phyloP scores from a whole-genome alignment of 2,329 filamentous ascomycete genomes.

The Zymoseptoria passerinii region DNA sequence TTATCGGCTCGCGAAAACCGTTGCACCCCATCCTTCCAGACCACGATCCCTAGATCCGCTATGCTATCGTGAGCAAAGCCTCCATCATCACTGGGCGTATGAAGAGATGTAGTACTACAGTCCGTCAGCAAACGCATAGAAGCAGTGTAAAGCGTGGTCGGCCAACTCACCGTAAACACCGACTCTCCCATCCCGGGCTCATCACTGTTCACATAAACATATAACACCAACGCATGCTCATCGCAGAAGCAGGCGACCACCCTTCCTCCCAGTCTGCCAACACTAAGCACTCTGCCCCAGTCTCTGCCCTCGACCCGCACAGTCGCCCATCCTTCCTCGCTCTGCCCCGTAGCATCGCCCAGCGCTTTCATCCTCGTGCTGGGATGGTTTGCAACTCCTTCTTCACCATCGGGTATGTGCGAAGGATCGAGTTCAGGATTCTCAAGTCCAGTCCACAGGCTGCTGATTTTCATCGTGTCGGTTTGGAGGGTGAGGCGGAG shows the following conservation, averaged over 20 bases:
- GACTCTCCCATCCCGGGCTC: conserved; percentile 63
- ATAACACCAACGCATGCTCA: conserved; percentile 71
- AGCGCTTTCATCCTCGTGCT: conserved; percentile 65
- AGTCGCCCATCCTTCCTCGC: conserved; percentile 76
- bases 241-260: conserved; percentile 88
- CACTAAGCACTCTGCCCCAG: conserved; percentile 89
- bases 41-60: background rate
- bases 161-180: conserved; percentile 61
- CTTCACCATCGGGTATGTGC: conserved; percentile 58
- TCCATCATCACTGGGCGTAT: conserved; percentile 29
- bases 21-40: background rate
- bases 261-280: conserved; percentile 77
- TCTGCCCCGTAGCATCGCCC: conserved; percentile 50
- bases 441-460: conserved; percentile 73
- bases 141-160: background rate
- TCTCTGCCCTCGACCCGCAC: conserved; percentile 89
- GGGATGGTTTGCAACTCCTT: conserved; percentile 66
- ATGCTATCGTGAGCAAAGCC: background rate
- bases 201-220: conserved; percentile 68
- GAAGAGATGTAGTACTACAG: conserved; percentile 51
- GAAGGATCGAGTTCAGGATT: conserved; percentile 81
- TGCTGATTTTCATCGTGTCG: conserved; percentile 76
- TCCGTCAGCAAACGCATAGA: conserved; percentile 11
- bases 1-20: background rate
- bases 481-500: conserved; percentile 72